Evolutionary conservation across 306 rosid species (phyloP).

Genomic region (Sesbania bispinosa): DNA sequence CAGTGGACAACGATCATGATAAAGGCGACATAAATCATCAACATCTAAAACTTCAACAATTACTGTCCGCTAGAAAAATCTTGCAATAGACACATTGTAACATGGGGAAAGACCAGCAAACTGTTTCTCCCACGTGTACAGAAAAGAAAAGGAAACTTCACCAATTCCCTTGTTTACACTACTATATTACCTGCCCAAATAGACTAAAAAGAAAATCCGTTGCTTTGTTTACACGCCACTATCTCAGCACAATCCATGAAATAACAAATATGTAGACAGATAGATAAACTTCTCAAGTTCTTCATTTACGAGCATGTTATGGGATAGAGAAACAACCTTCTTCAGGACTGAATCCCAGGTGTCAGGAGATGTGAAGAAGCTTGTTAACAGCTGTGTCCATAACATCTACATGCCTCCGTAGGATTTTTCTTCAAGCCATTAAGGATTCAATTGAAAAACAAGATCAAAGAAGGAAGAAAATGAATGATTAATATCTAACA

Average conservation of each 20-base stretch:
- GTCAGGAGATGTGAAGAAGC: slow-evolving; percentile 67
- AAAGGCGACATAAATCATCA: background rate
- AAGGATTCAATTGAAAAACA: slow-evolving; percentile 47
- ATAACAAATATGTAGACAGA: background rate
- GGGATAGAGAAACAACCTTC: slow-evolving; percentile 18
- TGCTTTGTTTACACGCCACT: slow-evolving; percentile 1
- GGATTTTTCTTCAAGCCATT: slow-evolving; percentile 52
- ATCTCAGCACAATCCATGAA: slow-evolving; percentile 12
- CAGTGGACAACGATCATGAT: background rate
- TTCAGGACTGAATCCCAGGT: background rate
- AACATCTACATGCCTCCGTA: slow-evolving; percentile 72
- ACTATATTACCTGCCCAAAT: background rate
- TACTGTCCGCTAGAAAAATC: background rate
- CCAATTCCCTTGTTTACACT: slow-evolving; percentile 6
- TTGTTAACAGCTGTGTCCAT: slow-evolving; percentile 72
- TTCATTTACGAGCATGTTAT: background rate
- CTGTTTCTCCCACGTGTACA: background rate
- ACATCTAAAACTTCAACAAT: slow-evolving; percentile 5
- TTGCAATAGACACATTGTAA: background rate
- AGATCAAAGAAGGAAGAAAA: background rate
- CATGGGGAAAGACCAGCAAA: background rate
- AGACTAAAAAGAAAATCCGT: background rate
- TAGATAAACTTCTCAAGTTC: background rate
- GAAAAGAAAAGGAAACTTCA: background rate
- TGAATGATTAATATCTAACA: background rate